A percentile compares a stretch with the other conserved stretches of the same genome.
phyloP scores from a whole-genome alignment of 2,329 filamentous ascomycete genomes.

The Colletotrichum plurivorum region DNA sequence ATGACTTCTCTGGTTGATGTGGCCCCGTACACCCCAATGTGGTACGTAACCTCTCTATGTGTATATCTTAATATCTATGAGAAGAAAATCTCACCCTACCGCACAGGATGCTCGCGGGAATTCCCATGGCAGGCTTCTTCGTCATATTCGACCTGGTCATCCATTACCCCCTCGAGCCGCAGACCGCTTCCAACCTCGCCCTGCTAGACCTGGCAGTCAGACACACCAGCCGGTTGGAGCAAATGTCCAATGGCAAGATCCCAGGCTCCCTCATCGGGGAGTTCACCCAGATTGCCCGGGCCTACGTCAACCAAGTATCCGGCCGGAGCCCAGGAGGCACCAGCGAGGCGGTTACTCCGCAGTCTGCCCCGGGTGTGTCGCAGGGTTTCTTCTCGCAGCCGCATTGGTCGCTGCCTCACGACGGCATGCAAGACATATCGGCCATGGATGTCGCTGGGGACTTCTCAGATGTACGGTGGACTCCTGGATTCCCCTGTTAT shows the following conservation, averaged over 20 bases:
- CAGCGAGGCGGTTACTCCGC: neutral
- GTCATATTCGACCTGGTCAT: conserved; percentile 58
- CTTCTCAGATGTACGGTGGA: neutral
- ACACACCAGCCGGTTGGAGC: conserved; percentile 58
- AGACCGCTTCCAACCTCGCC: conserved; percentile 52
- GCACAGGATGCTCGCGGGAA: conserved; percentile 49
- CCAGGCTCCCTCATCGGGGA: conserved; percentile 53
- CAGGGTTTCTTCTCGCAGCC: neutral
- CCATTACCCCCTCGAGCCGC: conserved; percentile 48
- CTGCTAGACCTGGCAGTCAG: conserved; percentile 56
- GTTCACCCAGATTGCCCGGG: conserved; percentile 57
- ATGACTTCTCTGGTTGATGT: conserved; percentile 47
- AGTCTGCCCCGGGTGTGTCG: neutral
- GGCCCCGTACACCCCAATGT: conserved; percentile 47
- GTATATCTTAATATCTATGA: no score
- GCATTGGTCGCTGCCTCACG: conserved; percentile 10
- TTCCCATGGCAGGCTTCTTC: conserved; percentile 55
- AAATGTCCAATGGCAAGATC: conserved; percentile 51
- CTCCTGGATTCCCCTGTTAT: neutral
- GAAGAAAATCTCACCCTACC: no score
- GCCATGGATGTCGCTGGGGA: neutral
- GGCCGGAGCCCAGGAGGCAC: conserved; percentile 13
- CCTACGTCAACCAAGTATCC: conserved; percentile 50
- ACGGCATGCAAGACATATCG: neutral
- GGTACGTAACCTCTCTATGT: no score